Evolutionary conservation across 306 rosid species (phyloP).

Genomic region (Boehmeria nivea): DNA sequence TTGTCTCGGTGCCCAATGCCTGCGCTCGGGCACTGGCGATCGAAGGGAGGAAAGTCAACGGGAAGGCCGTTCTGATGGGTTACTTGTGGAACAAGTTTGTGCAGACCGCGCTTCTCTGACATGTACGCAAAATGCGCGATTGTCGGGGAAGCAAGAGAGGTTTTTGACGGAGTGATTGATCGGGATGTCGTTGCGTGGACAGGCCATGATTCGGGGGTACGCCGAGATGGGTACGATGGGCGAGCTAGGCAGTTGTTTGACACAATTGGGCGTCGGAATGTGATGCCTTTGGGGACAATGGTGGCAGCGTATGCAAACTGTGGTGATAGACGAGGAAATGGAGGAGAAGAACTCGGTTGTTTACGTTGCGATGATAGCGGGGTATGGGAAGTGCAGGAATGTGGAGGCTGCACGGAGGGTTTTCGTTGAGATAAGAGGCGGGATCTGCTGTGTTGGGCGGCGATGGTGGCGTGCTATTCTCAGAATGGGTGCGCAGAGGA

Average conservation of each 20-base stretch:
- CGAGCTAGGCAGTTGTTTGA: constrained; percentile 52
- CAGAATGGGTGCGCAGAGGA: constrained; percentile 64
- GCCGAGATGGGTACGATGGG: constrained; percentile 58
- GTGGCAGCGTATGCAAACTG: constrained; percentile 63
- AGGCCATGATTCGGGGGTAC: constrained; percentile 59
- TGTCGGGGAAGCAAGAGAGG: constrained; percentile 40
- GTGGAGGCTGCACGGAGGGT: constrained; percentile 44
- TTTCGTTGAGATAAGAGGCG: constrained; percentile 33
- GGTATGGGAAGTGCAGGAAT: constrained; percentile 56
- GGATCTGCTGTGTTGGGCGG: constrained; percentile 49
- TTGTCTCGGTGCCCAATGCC: constrained; percentile 56
- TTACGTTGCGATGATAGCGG: constrained; percentile 63
- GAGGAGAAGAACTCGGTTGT: constrained; percentile 33
- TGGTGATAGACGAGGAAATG: constrained; percentile 55
- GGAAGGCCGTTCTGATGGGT: constrained; percentile 40
- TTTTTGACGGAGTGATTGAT: constrained; percentile 50
- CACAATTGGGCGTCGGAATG: constrained; percentile 45
- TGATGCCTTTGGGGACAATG: constrained; percentile 61
- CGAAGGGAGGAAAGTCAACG: constrained; percentile 57
- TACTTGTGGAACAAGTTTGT: constrained; percentile 48
- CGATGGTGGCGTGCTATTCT: constrained; percentile 72
- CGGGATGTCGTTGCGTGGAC: constrained; percentile 70
- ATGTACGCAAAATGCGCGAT: constrained; percentile 64
- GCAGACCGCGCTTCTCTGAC: constrained; percentile 52
- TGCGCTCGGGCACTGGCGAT: constrained; percentile 41